A percentile compares a stretch with the other conserved stretches of the same genome.
Conservation (phyloP, 768 basidiomycete species). For the Tylopilus balloui region DNA sequence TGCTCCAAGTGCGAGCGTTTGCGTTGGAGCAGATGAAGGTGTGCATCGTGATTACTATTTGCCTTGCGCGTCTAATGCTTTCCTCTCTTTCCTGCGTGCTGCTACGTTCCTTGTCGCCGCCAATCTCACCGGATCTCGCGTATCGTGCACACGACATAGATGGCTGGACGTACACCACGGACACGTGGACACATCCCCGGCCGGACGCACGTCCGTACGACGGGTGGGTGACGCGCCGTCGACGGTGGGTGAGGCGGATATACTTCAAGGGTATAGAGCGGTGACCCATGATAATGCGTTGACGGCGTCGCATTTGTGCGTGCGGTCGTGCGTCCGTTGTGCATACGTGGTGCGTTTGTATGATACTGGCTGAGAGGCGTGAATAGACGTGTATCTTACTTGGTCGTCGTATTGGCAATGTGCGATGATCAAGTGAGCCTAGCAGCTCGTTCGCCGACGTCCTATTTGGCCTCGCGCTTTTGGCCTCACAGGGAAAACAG, state of each 20-base stretch:
- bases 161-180: constrained; percentile 82
- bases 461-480: background rate
- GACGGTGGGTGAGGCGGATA: constrained; percentile 70
- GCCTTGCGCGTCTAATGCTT: background rate
- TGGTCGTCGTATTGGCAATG: background rate
- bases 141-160: constrained; percentile 13
- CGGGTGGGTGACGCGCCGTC: constrained; percentile 55
- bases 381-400: no score
- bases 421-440: background rate
- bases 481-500: no score
- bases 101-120: background rate
- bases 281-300: background rate
- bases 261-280: constrained; percentile 26
- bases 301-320: background rate
- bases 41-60: background rate
- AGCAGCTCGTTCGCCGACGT: background rate
- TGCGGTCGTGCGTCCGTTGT: background rate
- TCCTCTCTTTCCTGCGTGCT: background rate
- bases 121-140: no score
- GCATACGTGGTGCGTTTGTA: background rate
- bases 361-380: no score
- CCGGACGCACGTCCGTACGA: constrained; percentile 37
- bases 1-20: background rate
- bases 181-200: constrained; percentile 59
- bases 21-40: constrained; percentile 28